Conservation (phyloP, 495 filamentous ascomycete genomes). For the Stereocaulon alpinum region DNA sequence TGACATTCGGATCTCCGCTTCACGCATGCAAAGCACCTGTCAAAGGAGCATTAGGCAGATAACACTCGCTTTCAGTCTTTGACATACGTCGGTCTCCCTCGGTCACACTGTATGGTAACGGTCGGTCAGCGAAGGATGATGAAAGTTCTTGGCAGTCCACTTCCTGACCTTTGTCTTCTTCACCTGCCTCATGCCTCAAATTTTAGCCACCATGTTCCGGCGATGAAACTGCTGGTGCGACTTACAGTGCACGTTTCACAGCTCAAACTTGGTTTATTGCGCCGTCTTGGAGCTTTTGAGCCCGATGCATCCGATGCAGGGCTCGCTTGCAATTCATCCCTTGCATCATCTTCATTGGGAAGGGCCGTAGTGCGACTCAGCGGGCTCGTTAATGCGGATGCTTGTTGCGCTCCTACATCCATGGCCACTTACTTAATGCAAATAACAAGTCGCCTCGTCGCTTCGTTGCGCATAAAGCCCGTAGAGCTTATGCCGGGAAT, state of each 20-base stretch:
- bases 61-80: not conserved
- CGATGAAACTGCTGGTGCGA: not conserved
- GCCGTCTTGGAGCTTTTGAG: conserved; percentile 18
- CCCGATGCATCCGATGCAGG: conserved; percentile 2
- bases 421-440: not conserved
- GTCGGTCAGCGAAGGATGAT: not conserved
- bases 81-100: conserved; percentile 26
- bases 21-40: conserved; percentile 58
- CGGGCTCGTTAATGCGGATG: conserved; percentile 4
- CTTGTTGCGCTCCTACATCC: conserved; percentile 14
- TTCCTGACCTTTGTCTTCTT: conserved; percentile 11
- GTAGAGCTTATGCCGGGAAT: not conserved
- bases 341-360: not conserved
- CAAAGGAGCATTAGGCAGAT: conserved; percentile 17
- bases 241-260: conserved; percentile 54
- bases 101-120: conserved; percentile 32
- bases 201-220: not conserved
- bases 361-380: not conserved
- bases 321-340: not conserved
- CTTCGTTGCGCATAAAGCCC: not conserved
- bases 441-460: not conserved
- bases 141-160: not conserved
- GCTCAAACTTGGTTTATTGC: conserved; percentile 65
- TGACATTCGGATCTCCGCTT: conserved; percentile 60
- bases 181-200: not conserved